Base-by-base conservation (phyloP, 345 rosid genomes). In the Dipteronia dyeriana region DNA sequence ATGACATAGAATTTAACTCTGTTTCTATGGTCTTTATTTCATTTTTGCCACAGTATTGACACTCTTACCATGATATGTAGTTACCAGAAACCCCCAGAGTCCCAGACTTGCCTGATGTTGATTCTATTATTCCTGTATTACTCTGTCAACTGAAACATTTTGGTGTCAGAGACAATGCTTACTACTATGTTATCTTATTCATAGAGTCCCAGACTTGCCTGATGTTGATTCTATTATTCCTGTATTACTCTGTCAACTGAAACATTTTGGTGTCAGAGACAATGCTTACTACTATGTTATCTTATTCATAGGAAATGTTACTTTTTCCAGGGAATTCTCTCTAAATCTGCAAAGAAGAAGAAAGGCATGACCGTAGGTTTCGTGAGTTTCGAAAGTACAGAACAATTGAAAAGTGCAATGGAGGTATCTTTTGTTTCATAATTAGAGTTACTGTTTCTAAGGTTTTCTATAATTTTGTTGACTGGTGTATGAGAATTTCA, bases 331-430 rank as follows among this genome's bases (percentile, higher is more conserved):
- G 95, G 91, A 68, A 76, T 92, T 78, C 20, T 73, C 14, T 89
- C 76, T 71, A 87, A 85, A 83, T 89, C 82, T 77, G 92, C 87
- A 1, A 93, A 93, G 94, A 93, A 93, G 75, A 93, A 89, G 88
- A 80, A 87, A 81, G 96, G 93, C 81, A 92, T 91, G 98, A 47
- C 78, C 12, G 94, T 93, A 60, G 98, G 98, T 77, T 92, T 93
- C 83, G 88, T 95, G 76, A 89, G 82, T 71, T 95, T 93, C 76
- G 97, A 88, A 82, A 83, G 80, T 79, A 68, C 83, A n/a, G 91
- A 91, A 76, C 93, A 88, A 66, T 67, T 93, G 85, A 78, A 84
- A 76, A 85, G 49, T 51, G 92, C 93, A 67, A 41, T 84, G 34
- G 80, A 90, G 99, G 98, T 91, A 81, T 63, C 54, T 13, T 16